phyloP scores from a whole-genome alignment of 148 eudicot genomes.

The Spergularia bocconei region DNA sequence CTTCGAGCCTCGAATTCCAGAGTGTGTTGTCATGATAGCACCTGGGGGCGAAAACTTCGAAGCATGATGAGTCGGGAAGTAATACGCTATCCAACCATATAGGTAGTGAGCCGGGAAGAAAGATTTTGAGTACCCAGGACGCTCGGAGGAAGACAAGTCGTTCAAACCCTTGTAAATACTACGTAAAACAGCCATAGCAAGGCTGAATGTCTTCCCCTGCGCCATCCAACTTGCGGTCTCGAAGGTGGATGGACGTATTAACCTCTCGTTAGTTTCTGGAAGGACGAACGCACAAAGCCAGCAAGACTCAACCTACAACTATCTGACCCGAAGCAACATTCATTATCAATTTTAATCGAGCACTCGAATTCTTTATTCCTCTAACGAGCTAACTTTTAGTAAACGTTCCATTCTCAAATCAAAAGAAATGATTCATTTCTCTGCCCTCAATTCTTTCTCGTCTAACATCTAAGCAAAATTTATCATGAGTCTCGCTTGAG shows the following conservation, averaged over 20 bases:
- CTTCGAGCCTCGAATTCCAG: background rate
- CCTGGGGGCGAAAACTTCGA: background rate
- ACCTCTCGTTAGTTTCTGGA: background rate
- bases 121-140: background rate
- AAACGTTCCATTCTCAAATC: too few relatives aligned
- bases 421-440: too few relatives aligned
- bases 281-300: background rate
- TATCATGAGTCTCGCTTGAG: too few relatives aligned
- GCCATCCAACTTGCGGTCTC: background rate
- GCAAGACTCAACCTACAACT: background rate
- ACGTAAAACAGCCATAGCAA: background rate
- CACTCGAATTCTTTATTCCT: too few relatives aligned
- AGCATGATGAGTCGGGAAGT: background rate
- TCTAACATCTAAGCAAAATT: too few relatives aligned
- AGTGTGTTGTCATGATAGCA: background rate
- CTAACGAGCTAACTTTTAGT: too few relatives aligned
- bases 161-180: background rate
- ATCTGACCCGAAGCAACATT: too few relatives aligned
- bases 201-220: background rate
- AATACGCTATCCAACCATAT: constrained; percentile 5
- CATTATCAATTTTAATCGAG: too few relatives aligned
- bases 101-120: background rate
- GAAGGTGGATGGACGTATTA: background rate
- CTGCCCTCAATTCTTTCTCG: too few relatives aligned
- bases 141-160: background rate